Evolutionary conservation across 768 basidiomycete species (phyloP), one percentile per base, ranked within the genome.

Genomic region (Boletus fagicola): DNA sequence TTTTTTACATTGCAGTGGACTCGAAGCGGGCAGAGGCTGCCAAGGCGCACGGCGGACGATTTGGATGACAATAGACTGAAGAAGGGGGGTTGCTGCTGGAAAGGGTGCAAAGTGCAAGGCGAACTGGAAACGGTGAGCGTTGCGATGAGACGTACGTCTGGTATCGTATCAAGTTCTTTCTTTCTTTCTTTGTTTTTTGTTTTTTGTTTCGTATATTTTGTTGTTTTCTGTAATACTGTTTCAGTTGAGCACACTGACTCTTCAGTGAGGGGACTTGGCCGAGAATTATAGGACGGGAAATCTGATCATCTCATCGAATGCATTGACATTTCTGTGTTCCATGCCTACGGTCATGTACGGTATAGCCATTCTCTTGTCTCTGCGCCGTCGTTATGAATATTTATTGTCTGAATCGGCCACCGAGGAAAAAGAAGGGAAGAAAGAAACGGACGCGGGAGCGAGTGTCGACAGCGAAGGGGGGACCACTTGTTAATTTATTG

Each of bases 211-310:
- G n/a, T n/a, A 6, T 28, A 28, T 28, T 28, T 28, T 28, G 1
- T 28, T 28, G 43, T 26, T 18, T 35, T 28, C 5, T 57, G 56
- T 57, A 57, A 47, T 57, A 48, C 18, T 28, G 39, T 35, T 33
- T 30, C 13, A 26, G 10, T 46, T 12, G 26, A 46, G 18, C 45
- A 5, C 9, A 10, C 7, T 8, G 40, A 42, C 5, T 4, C 39
- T 40, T 39, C 39, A 20, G 18, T 10, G 39, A 20, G 11, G 39
- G 39, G 18, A 40, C 18, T 40, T 16, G 35, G 15, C 35, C 15
- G 5, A 5, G 36, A 62, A 66, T 62, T 31, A 60, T 56, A 51
- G 71, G 63, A 73, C 64, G 67, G 62, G 58, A 60, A 66, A 64
- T 62, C 49, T 57, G 61, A 53, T 58, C 58, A 69, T 47, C 33